Base-by-base conservation (phyloP, 2,329 filamentous ascomycete genomes). In the Botrytis paeoniae region DNA sequence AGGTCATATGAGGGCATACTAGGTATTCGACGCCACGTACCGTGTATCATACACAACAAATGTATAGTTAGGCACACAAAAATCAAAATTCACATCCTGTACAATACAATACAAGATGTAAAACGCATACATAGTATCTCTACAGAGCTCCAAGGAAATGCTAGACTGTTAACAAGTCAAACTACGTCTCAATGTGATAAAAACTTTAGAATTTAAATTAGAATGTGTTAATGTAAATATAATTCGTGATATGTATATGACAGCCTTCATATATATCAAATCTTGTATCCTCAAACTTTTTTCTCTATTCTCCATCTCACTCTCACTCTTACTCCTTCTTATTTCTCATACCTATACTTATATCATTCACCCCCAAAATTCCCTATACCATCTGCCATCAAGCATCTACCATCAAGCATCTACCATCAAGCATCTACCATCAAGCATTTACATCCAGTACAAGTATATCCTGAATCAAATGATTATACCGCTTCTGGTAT, bases 201-300 rank as follows among this genome's bases (percentile, higher is more conserved):
- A 14, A n/a, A 5, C 0, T 1, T 16, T 7, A 8, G 5, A n/a
- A 22, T n/a, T n/a, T 16, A 7, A n/a, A 7, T 7, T 4, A 3
- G 25, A 51, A n/a, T n/a, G 0, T n/a, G 0, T 51, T 3, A 7
- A 16, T n/a, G 43, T 16, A 43, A 0, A 43, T 43, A 7, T 2
- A 18, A 43, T 5, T 43, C 5, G 5, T 18, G 41, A 41, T 41
- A 41, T 41, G 12, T 39, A 14, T 39, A 39, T 39, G 10, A 12
- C 41, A 18, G 41, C 16, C 10, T 18, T 43, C 41, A 18, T 41
- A 43, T 18, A 43, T 10, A 18, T 43, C 18, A 6, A 22, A 45
- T 2, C 18, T 45, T 22, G 5, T 45, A 45, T 7, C 2, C 43
- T 22, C 43, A 0, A 22, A 45, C 20, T 22, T 4, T 22, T 10